These are phyloP conservation scores for Larix kaempferi DNA, from an alignment of 75 land plant genomes.

Conservation along the genomic window DNA sequence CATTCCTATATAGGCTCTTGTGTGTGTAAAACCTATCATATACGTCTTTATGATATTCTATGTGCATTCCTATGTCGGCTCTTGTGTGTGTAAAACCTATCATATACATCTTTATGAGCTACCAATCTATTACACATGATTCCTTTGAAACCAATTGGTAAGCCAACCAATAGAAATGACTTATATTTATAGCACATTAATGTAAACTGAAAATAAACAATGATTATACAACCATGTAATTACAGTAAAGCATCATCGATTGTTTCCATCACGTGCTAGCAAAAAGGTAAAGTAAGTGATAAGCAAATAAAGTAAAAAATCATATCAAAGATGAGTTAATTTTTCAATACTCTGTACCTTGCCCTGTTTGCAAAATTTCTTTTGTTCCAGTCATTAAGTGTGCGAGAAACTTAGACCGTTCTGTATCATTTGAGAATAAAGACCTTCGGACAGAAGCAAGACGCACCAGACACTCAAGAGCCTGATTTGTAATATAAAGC, in stretches of 20 bases:
- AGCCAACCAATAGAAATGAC: too few relatives aligned
- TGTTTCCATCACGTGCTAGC: constrained; percentile 1
- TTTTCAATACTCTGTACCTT: constrained; percentile 44
- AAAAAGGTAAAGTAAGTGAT: neutral
- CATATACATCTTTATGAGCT: too few relatives aligned
- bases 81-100: too few relatives aligned
- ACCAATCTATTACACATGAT: too few relatives aligned
- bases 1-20: too few relatives aligned
- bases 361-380: constrained; percentile 88
- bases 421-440: constrained; percentile 81
- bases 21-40: too few relatives aligned
- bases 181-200: too few relatives aligned
- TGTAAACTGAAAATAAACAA: too few relatives aligned
- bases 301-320: neutral
- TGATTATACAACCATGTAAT: too few relatives aligned
- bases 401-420: constrained; percentile 73
- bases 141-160: too few relatives aligned
- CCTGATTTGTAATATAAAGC: constrained; percentile 38
- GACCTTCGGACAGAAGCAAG: constrained; percentile 91
- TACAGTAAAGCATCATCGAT: neutral
- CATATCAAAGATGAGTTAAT: neutral
- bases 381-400: constrained; percentile 90
- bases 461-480: constrained; percentile 86
- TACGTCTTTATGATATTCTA: too few relatives aligned
- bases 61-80: too few relatives aligned